Percentiles rank a stretch among this genome's conserved stretches.
These are phyloP conservation scores for Sporothrix mexicana DNA, from an alignment of 2,329 filamentous ascomycete species.

Conservation along the genomic window DNA sequence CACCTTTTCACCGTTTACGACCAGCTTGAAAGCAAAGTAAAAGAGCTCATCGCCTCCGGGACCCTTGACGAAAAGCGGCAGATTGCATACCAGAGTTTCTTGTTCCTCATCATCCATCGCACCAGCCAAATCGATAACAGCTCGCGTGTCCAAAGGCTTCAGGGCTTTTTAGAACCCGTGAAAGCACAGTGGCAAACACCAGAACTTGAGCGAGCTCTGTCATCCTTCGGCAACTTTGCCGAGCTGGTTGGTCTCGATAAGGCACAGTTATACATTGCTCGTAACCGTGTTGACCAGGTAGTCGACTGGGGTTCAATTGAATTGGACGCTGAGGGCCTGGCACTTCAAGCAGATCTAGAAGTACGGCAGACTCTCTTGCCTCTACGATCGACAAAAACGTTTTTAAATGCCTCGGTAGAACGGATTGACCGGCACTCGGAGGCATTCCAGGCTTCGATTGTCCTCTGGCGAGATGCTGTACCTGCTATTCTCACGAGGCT, in stretches of 20 bases:
- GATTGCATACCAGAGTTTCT: slow-evolving; percentile 84
- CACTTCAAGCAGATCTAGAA: slow-evolving; percentile 78
- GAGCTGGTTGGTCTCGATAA: slow-evolving; percentile 77
- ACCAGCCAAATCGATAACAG: slow-evolving; percentile 73
- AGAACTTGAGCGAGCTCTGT: slow-evolving; percentile 70
- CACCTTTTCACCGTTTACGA: slow-evolving; percentile 88
- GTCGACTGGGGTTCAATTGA: slow-evolving; percentile 81
- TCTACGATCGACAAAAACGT: slow-evolving; percentile 84
- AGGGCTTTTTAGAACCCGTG: slow-evolving; percentile 81
- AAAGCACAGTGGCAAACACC: slow-evolving; percentile 78
- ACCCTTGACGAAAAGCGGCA: slow-evolving; percentile 80
- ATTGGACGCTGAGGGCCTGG: slow-evolving; percentile 79
- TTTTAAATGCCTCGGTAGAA: slow-evolving; percentile 91
- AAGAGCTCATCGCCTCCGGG: slow-evolving; percentile 75
- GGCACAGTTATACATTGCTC: slow-evolving; percentile 78
- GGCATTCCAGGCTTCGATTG: slow-evolving; percentile 75
- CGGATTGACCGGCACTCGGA: slow-evolving; percentile 76
- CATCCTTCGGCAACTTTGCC: slow-evolving; percentile 79
- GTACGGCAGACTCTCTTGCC: slow-evolving; percentile 78
- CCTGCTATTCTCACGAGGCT: slow-evolving; percentile 84
- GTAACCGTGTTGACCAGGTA: slow-evolving; percentile 70
- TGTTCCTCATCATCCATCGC: slow-evolving; percentile 94
- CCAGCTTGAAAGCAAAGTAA: slow-evolving; percentile 81
- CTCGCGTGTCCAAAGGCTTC: slow-evolving; percentile 73
- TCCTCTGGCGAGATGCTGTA: slow-evolving; percentile 84